Evolutionary conservation across 768 basidiomycete genomes (phyloP), one percentile per base, ranked within the genome.

Genomic region (Amanita molliuscula): DNA sequence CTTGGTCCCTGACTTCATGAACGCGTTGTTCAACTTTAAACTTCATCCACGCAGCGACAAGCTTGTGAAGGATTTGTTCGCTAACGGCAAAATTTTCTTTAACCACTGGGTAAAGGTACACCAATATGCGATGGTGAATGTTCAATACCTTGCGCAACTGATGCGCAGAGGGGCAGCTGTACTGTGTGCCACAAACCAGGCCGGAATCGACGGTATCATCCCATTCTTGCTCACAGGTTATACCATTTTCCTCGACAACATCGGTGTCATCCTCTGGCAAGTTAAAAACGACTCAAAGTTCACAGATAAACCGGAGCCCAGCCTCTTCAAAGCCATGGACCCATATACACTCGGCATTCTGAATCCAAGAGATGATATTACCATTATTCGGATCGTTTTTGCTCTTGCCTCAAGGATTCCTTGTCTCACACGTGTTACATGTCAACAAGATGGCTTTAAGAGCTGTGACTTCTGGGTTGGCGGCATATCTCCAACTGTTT

Each of bases 21-120:
- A 25, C 15, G 21, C 40, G 23, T 26, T 40, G 35, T 50, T 50
- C 40, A 33, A 35, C 18, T 10, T 45, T 60, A 15, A 18, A 41
- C 18, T 58, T 50, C 58, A 50, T 37, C 54, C 57, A 36, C 52
- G 55, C 45, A 45, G 56, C 50, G 51, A 54, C 21, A n/a, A 48
- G 13, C 44, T 18, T 16, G 18, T 63, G 23, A 21, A 4, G 20
- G 44, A 55, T 2, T 53, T 50, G 18, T 64, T 65, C 51, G 38
- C 21, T 4, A 42, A 58, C 10, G 46, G 55, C 23, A 33, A 40
- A 9, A 55, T 65, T 36, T 57, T 65, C 51, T 67, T 66, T 57
- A 66, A 57, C 41, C 65, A 67, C 52, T 64, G 59, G 35, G 53
- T 67, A 56, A 62, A 63, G 45, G 59, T 62, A 10, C 53, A 62